phyloP scores from a whole-genome alignment of 371 early-diverging fungal species.

The Mortierella sp. region DNA sequence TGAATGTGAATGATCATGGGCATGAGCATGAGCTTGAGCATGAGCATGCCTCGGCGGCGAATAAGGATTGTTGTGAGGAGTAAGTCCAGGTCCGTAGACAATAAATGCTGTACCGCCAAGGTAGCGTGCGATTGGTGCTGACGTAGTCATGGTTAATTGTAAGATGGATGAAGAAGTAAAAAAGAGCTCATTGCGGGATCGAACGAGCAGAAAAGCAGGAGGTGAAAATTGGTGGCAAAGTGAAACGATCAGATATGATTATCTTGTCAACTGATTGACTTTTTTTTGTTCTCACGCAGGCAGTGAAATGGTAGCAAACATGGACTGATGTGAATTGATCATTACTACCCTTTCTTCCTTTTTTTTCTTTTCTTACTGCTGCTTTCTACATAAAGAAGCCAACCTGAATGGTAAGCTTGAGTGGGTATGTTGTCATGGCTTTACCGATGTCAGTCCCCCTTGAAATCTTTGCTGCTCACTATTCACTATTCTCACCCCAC shows the following conservation, averaged over 20 bases:
- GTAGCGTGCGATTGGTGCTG: constrained; percentile 9
- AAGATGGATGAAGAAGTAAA: not conserved
- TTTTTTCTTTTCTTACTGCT: too few species aligned
- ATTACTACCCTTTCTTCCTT: too few species aligned
- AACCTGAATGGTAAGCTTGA: too few species aligned
- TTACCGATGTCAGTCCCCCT: not conserved
- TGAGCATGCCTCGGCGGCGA: not conserved
- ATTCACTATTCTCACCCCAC: not conserved
- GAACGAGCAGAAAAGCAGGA: not conserved
- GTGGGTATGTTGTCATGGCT: not conserved
- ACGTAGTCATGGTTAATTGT: not conserved
- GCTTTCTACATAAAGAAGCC: too few species aligned
- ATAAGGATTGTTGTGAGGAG: too few species aligned
- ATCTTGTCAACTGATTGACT: too few species aligned
- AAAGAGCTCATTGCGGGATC: not conserved
- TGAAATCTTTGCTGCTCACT: not conserved
- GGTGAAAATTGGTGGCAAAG: constrained; percentile 5
- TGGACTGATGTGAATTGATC: too few species aligned
- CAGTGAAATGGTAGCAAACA: too few species aligned
- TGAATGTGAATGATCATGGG: not conserved
- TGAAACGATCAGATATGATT: too few species aligned
- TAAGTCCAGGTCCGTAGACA: constrained; percentile 36
- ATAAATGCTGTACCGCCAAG: constrained; percentile 40
- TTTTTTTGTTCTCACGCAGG: too few species aligned
- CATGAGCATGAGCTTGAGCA: not conserved